Conservation (phyloP, 495 filamentous ascomycete species). For the Lepidopterella palustris region DNA sequence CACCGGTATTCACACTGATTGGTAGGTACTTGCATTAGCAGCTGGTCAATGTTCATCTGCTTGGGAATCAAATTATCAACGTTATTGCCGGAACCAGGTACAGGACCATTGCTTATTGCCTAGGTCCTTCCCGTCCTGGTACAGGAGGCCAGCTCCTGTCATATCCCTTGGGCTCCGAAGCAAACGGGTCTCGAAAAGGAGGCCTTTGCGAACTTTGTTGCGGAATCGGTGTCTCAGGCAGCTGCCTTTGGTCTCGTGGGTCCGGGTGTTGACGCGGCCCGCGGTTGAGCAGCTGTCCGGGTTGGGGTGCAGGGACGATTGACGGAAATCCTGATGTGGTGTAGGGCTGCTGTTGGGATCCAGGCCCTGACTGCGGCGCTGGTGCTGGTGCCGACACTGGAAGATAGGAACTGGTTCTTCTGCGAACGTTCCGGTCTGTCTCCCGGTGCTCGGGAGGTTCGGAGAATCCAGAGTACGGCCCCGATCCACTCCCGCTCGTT, state of each 20-base stretch:
- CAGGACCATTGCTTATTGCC: background rate
- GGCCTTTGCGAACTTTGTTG: conserved; percentile 11
- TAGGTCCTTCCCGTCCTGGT: background rate
- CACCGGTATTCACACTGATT: background rate
- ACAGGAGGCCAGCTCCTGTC: conserved; percentile 1
- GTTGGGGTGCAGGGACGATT: conserved; percentile 7
- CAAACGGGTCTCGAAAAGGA: conserved; percentile 16
- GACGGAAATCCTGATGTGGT: conserved; percentile 13
- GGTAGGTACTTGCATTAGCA: background rate
- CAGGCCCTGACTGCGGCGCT: conserved; percentile 10
- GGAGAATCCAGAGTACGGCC: conserved; percentile 15
- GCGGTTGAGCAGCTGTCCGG: background rate
- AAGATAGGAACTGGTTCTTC: conserved; percentile 26
- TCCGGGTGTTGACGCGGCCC: conserved; percentile 7
- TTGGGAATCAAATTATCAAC: background rate
- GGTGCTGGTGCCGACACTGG: conserved; percentile 10
- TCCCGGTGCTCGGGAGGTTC: conserved; percentile 11
- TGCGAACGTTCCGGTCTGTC: conserved; percentile 23
- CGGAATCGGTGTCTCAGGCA: conserved; percentile 9
- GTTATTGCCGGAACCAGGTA: background rate
- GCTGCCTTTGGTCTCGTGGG: conserved; percentile 6
- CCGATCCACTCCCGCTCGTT: conserved; percentile 7
- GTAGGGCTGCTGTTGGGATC: conserved; percentile 6
- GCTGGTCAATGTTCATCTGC: background rate
- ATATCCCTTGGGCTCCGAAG: conserved; percentile 2